Conservation (phyloP, 2,329 filamentous ascomycete species). For the Trichocomaceae sp. region DNA sequence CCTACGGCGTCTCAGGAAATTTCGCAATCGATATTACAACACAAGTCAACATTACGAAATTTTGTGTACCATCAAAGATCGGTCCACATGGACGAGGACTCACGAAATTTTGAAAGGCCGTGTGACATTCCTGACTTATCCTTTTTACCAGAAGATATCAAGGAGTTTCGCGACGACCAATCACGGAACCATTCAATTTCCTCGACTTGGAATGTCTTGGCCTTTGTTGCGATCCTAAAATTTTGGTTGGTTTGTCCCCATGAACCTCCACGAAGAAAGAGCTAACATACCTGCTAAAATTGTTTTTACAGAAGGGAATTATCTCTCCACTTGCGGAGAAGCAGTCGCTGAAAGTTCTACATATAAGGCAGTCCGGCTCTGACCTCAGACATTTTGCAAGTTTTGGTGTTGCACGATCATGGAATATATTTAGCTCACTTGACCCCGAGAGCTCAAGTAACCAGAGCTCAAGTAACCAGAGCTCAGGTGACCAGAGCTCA, state of each 20-base stretch:
- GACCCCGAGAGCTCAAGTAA: neutral
- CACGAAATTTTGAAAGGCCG: neutral
- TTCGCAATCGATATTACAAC: neutral
- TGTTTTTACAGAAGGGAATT: neutral
- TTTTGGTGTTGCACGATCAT: neutral
- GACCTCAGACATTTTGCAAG: neutral
- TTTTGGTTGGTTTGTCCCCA: neutral
- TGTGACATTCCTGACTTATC: neutral
- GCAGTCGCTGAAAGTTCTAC: conserved; percentile 3
- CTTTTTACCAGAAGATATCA: neutral
- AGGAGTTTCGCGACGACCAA: neutral
- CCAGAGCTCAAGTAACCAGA: too few species aligned
- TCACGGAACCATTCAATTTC: neutral
- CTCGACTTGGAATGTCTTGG: neutral
- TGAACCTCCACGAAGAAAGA: neutral
- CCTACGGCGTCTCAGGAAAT: neutral
- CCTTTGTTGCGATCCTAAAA: neutral
- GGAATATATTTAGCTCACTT: neutral
- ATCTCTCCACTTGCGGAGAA: neutral
- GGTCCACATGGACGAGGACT: neutral
- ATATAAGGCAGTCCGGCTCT: neutral
- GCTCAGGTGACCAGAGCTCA: too few species aligned
- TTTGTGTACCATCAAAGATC: neutral
- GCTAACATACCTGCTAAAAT: neutral
- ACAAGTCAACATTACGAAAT: conserved; percentile 2